Base-by-base conservation (phyloP, 2,329 filamentous ascomycete genomes). In the Alternaria novae-zelandiae region DNA sequence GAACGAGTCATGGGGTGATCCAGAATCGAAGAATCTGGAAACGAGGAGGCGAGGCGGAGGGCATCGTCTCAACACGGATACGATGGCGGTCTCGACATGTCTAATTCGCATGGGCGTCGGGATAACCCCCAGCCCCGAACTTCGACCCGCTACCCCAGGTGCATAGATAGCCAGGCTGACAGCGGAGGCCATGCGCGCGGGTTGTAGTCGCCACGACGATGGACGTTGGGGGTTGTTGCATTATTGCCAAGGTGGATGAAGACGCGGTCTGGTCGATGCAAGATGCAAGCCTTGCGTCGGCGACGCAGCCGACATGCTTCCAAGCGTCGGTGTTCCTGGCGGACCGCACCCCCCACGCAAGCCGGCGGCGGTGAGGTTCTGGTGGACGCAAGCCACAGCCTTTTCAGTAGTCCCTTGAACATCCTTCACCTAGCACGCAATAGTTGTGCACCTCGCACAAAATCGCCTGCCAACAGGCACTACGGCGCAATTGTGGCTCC, bases 401-500 rank as follows among this genome's bases (percentile, higher is more conserved):
- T 51, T 57, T 26, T 6, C 54, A 56, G 30, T 47, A 30, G 36
- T 56, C 44, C 4, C 23, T 49, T 25, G 44, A 41, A 49, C 44
- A 47, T 57, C 15, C 50, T 26, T 41, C 23, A 41, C 20, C 50
- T 44, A 59, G 49, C 57, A 45, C 57, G 57, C 36, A 44, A 54
- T 25, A 50, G 45, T 61, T 61, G 43, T 59, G 49, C 49, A 59
- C 15, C 32, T 53, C 55, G 60, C 60, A 63, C 60, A 63, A 59
- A 54, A 26, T 63, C 60, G 60, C 60, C 60, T 15, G 30, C 17
- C 20, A 54, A 50, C 59, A 62, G 50, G 49, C 59, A 59, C 49
- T 63, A 63, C 59, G 60, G 60, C 55, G 43, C 36, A 54, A 63
- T 59, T 59, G 60, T 63, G 60, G 60, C 56, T 36, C 54, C 49